A percentile compares a stretch with the other conserved stretches of the same genome.
phyloP scores from a whole-genome alignment of 352 stramenopile genomes.

The Phytophthora crassamura region DNA sequence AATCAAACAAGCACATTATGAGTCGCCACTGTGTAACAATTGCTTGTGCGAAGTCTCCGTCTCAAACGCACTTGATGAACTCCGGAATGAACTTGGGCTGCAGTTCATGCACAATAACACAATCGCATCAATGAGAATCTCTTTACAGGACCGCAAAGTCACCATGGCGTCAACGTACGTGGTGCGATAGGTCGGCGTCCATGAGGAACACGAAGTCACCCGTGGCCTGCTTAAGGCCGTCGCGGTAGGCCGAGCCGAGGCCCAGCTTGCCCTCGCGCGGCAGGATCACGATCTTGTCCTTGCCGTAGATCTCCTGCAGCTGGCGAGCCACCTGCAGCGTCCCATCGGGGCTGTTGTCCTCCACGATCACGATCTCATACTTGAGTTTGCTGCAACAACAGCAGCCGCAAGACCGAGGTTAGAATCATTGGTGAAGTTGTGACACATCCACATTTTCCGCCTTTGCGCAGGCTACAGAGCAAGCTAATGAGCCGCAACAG shows the following conservation, averaged over 20 bases:
- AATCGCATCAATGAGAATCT: not conserved
- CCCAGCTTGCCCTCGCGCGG: conserved; percentile 96
- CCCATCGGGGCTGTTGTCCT: conserved; percentile 97
- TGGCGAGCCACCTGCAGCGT: conserved; percentile 95
- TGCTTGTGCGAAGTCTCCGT: not conserved
- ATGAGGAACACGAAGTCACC: conserved; percentile 98
- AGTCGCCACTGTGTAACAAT: not conserved
- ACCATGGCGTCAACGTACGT: conserved; percentile 57
- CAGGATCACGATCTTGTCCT: conserved; percentile 93
- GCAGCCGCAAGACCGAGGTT: conserved; percentile 1
- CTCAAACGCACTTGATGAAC: conserved; percentile 73
- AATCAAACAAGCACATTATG: conserved; percentile 21
- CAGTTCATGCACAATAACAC: conserved; percentile 1
- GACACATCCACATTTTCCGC: not conserved
- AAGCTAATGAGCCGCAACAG: not conserved
- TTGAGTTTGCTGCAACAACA: conserved; percentile 65
- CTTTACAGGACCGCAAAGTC: not conserved
- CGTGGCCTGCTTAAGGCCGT: conserved; percentile 93
- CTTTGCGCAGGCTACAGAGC: conserved; percentile 7
- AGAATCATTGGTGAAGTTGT: too few species aligned
- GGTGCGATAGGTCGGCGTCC: conserved; percentile 98
- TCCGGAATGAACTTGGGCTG: conserved; percentile 97
- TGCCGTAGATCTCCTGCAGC: conserved; percentile 92
- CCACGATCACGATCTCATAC: conserved; percentile 98
- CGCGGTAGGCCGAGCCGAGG: conserved; percentile 96